phyloP scores from a whole-genome alignment of 495 filamentous ascomycete genomes.

The Aspergillus diversus region DNA sequence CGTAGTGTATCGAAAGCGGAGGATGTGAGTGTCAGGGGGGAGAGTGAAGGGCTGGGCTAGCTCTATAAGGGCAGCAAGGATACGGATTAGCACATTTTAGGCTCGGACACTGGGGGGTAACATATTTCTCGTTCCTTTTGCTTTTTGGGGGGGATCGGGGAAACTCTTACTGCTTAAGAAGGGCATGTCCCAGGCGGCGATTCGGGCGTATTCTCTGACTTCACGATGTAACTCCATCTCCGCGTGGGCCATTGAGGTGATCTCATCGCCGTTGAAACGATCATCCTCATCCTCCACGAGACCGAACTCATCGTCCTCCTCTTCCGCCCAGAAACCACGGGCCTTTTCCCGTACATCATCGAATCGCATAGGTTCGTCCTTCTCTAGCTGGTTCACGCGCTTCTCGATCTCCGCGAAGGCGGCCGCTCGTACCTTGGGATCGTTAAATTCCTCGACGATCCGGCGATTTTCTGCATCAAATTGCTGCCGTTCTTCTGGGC shows the following conservation, averaged over 20 bases:
- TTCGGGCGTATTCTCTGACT: conserved; percentile 81
- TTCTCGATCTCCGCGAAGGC: conserved; percentile 39
- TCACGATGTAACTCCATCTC: conserved; percentile 91
- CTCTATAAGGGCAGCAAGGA: conserved; percentile 41
- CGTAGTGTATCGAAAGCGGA: conserved; percentile 96
- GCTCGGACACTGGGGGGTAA: too few relatives aligned
- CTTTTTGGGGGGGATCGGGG: background rate
- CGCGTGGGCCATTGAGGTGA: conserved; percentile 76
- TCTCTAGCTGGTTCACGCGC: conserved; percentile 37
- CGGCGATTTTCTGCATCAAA: conserved; percentile 47
- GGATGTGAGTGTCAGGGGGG: conserved; percentile 65
- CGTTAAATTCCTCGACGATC: conserved; percentile 45
- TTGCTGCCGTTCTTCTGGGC: conserved; percentile 47
- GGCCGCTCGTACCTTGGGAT: conserved; percentile 34
- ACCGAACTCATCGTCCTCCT: conserved; percentile 55
- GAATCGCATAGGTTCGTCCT: conserved; percentile 37
- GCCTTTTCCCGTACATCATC: conserved; percentile 34
- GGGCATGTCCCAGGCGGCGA: conserved; percentile 96
- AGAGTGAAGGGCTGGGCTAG: conserved; percentile 76
- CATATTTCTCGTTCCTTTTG: too few relatives aligned
- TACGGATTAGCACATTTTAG: too few relatives aligned
- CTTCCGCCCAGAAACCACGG: conserved; percentile 57
- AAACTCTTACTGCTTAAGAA: conserved; percentile 73
- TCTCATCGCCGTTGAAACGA: conserved; percentile 75
- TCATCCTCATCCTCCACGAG: conserved; percentile 63